These are phyloP conservation scores for Sporobolomyces phaffii DNA, from an alignment of 768 basidiomycete species.

Conservation along the genomic window DNA sequence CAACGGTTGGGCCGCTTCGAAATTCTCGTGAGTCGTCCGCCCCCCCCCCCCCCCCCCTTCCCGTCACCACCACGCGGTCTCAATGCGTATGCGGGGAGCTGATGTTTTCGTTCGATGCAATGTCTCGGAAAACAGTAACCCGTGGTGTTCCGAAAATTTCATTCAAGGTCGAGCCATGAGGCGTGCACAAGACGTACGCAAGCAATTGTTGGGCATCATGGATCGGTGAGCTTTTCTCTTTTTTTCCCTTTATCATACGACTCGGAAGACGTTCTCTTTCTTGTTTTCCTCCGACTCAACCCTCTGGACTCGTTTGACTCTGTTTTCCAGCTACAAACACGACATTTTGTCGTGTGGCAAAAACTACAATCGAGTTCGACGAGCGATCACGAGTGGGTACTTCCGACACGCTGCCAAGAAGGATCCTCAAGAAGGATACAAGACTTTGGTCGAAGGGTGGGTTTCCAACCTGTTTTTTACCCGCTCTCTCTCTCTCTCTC, in stretches of 20 bases:
- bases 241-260: no score
- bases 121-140: no score
- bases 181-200: slow-evolving; percentile 92
- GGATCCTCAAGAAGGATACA: slow-evolving; percentile 90
- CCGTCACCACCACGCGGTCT: no score
- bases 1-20: slow-evolving; percentile 95
- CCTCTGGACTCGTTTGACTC: no score
- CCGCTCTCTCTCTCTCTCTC: background rate
- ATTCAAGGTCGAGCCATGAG: slow-evolving; percentile 97
- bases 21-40: slow-evolving; percentile 55
- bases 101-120: no score
- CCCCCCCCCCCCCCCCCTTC: no score
- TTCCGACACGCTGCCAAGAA: slow-evolving; percentile 99
- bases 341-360: slow-evolving; percentile 83
- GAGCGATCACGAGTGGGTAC: slow-evolving; percentile 93
- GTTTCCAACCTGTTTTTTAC: no score
- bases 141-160: slow-evolving; percentile 99
- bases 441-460: slow-evolving; percentile 81
- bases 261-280: no score
- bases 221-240: slow-evolving; percentile 61
- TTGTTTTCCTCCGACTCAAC: no score
- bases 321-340: slow-evolving; percentile 94
- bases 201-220: slow-evolving; percentile 97
- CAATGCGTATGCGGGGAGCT: no score
- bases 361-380: slow-evolving; percentile 86